Conservation (phyloP, 371 early-diverging fungal species). For the Mortierella sp. region DNA sequence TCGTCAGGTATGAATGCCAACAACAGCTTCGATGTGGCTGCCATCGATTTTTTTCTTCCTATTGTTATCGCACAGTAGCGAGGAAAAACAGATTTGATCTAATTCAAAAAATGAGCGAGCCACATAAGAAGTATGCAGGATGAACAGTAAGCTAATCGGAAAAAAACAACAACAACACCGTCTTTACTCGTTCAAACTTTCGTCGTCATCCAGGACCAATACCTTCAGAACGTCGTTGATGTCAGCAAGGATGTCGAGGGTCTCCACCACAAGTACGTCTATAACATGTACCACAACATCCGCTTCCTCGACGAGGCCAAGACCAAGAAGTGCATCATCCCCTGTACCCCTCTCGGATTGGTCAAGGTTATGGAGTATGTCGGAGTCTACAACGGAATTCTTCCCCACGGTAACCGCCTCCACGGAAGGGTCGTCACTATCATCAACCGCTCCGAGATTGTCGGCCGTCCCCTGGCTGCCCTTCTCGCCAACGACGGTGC, state of each 20-base stretch:
- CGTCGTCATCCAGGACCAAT: conserved; percentile 77
- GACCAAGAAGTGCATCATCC: conserved; percentile 94
- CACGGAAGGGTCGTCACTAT: conserved; percentile 94
- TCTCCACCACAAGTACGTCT: conserved; percentile 92
- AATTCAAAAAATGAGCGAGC: neutral
- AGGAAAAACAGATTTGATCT: neutral
- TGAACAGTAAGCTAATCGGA: neutral
- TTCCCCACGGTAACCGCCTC: conserved; percentile 95
- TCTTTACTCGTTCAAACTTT: conserved; percentile 5
- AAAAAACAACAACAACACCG: neutral
- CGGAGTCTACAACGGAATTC: conserved; percentile 92
- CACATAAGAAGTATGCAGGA: neutral
- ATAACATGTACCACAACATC: conserved; percentile 96
- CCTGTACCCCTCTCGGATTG: conserved; percentile 96
- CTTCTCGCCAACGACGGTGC: conserved; percentile 98
- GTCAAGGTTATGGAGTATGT: conserved; percentile 96
- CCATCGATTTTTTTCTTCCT: neutral
- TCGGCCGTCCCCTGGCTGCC: conserved; percentile 98
- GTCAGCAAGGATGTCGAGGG: conserved; percentile 97
- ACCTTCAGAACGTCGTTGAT: conserved; percentile 92
- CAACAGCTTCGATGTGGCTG: too few relatives aligned
- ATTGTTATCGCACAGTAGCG: neutral
- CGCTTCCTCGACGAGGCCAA: conserved; percentile 88
- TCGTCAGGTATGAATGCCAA: conserved; percentile 71
- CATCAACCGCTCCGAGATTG: conserved; percentile 96